Conservation (phyloP, 495 filamentous ascomycete species). For the Antarctomyces pellizariae region DNA sequence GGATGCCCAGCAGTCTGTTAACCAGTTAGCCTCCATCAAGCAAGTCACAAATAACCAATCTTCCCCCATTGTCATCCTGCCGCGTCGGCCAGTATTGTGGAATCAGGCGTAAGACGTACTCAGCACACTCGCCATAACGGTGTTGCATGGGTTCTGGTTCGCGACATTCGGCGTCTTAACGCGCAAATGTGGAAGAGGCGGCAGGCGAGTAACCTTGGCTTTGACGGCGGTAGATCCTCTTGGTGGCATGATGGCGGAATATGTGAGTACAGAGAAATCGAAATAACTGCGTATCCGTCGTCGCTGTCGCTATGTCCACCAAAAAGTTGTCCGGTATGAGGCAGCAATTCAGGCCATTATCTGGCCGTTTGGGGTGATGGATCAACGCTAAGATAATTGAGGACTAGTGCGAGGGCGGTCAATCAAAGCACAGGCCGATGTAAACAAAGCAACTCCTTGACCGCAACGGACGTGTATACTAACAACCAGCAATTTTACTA, state of each 20-base stretch:
- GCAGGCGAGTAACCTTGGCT: slow-evolving; percentile 46
- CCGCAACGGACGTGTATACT: too few relatives aligned
- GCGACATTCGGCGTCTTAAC: slow-evolving; percentile 60
- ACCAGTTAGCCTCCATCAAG: slow-evolving; percentile 1
- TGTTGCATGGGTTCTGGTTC: slow-evolving; percentile 55
- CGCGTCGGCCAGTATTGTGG: not conserved
- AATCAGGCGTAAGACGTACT: slow-evolving; percentile 30
- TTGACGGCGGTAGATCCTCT: slow-evolving; percentile 8
- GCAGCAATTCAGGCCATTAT: too few relatives aligned
- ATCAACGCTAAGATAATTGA: too few relatives aligned
- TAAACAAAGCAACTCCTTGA: too few relatives aligned
- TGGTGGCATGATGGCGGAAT: slow-evolving; percentile 8
- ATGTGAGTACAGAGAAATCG: too few relatives aligned
- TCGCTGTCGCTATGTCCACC: too few relatives aligned
- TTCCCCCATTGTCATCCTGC: not conserved
- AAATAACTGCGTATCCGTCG: too few relatives aligned
- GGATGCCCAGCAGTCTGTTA: slow-evolving; percentile 81
- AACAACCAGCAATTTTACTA: too few relatives aligned
- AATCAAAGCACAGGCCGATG: too few relatives aligned
- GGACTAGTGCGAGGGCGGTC: too few relatives aligned
- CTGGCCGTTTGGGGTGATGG: too few relatives aligned
- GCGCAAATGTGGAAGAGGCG: slow-evolving; percentile 64
- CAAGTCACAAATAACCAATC: not conserved
- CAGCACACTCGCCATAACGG: slow-evolving; percentile 74
- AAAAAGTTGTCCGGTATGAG: too few relatives aligned